Percentiles rank a stretch among this genome's conserved stretches.
Conservation (phyloP, 108 stramenopile species). For the Conticribra guillardii region DNA sequence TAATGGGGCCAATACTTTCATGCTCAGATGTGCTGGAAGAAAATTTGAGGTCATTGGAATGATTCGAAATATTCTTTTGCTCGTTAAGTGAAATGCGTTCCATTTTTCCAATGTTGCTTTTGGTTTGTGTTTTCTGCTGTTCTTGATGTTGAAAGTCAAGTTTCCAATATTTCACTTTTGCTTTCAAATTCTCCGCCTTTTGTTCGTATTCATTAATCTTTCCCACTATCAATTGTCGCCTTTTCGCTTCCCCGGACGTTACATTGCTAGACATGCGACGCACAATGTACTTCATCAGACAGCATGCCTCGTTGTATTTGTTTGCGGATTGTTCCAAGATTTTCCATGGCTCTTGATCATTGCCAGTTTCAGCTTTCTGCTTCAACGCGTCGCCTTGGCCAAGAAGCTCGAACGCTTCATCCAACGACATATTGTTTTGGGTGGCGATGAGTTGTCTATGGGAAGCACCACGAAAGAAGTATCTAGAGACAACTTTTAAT, state of each 20-base stretch:
- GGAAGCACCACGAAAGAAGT: no score
- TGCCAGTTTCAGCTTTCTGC: no score
- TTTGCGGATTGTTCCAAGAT: conserved; percentile 2
- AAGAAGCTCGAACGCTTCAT: not conserved
- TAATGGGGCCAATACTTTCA: not conserved
- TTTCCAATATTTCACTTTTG: conserved; percentile 17
- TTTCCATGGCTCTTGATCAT: not conserved
- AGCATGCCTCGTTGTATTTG: conserved; percentile 63
- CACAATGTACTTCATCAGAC: conserved; percentile 57
- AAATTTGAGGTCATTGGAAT: not conserved
- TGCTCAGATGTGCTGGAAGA: not conserved
- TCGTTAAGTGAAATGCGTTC: conserved; percentile 7
- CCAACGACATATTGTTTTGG: conserved; percentile 45
- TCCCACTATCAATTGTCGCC: conserved; percentile 42
- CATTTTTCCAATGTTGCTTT: conserved; percentile 6
- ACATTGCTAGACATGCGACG: not conserved
- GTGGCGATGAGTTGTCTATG: no score
- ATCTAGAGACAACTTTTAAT: no score
- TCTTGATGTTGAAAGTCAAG: not conserved
- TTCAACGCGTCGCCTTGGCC: not conserved
- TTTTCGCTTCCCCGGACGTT: conserved; percentile 4
- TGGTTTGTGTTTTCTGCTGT: conserved; percentile 10
- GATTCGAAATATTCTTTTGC: not conserved
- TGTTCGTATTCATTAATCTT: conserved; percentile 60
- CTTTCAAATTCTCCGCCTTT: conserved; percentile 45